These are phyloP conservation scores for Globisporangium abappressorium DNA, from an alignment of 352 stramenopile species.

Conservation along the genomic window DNA sequence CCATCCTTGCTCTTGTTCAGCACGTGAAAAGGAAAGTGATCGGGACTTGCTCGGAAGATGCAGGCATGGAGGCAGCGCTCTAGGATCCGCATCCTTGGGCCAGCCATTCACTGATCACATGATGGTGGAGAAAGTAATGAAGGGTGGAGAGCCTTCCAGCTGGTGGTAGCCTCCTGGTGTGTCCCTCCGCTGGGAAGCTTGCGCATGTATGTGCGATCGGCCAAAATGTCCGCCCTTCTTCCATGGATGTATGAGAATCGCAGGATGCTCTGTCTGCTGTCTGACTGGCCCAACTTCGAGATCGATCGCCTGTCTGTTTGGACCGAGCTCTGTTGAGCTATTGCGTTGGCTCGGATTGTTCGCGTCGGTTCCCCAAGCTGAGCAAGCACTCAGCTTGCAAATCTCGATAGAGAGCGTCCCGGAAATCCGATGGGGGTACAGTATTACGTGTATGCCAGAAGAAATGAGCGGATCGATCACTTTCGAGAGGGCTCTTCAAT, in stretches of 20 bases:
- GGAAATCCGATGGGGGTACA: too few species aligned
- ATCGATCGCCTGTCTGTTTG: too few species aligned
- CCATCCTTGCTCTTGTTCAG: background rate
- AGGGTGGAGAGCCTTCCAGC: background rate
- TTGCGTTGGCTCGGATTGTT: too few species aligned
- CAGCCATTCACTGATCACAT: background rate
- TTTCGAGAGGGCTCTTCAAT: background rate
- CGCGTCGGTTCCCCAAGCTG: too few species aligned
- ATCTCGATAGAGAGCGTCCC: too few species aligned
- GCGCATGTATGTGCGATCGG: background rate
- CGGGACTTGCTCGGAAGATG: background rate
- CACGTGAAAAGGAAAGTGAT: constrained; percentile 3
- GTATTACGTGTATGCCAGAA: too few species aligned
- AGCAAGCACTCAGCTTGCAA: too few species aligned
- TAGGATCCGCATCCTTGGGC: background rate
- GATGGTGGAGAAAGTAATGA: background rate
- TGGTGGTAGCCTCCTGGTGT: background rate
- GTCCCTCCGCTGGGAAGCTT: background rate
- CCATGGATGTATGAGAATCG: too few species aligned
- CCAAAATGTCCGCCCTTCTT: background rate
- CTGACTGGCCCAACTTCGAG: too few species aligned
- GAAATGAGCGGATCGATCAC: background rate
- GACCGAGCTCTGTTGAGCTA: too few species aligned
- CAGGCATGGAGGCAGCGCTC: background rate
- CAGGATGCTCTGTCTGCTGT: too few species aligned